Percentiles rank a stretch among this genome's conserved stretches.
phyloP scores from a whole-genome alignment of 768 basidiomycete species.

The Dentipellis fragilis region DNA sequence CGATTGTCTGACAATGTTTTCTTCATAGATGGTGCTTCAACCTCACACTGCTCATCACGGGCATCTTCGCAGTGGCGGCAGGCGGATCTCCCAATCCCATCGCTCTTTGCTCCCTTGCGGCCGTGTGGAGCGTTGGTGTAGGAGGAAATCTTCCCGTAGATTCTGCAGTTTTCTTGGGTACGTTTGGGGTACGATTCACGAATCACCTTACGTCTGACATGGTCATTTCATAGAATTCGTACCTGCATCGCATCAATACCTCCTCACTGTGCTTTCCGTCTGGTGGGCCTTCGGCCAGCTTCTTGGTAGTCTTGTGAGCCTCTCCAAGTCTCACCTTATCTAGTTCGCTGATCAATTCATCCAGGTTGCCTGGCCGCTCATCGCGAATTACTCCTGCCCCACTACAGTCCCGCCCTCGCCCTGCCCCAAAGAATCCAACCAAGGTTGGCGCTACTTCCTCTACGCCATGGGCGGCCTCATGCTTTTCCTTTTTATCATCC shows the following conservation, averaged over 20 bases:
- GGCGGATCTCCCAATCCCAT: conserved; percentile 47
- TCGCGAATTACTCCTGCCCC: conserved; percentile 58
- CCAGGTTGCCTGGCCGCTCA: conserved; percentile 63
- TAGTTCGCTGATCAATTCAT: background rate
- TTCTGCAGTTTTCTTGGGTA: conserved; percentile 66
- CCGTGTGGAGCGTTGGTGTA: conserved; percentile 57
- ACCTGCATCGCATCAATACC: conserved; percentile 64
- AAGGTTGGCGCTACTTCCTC: conserved; percentile 74
- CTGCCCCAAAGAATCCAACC: conserved; percentile 42
- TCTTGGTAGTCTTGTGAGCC: conserved; percentile 37
- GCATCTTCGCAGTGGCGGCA: conserved; percentile 53
- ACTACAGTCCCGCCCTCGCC: conserved; percentile 18
- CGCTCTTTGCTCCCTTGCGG: conserved; percentile 40
- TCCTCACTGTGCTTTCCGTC: conserved; percentile 63
- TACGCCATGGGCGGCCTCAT: conserved; percentile 65
- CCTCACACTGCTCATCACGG: conserved; percentile 57
- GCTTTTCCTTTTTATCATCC: conserved; percentile 48
- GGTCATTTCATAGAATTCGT: conserved; percentile 43
- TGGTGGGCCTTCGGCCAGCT: conserved; percentile 80
- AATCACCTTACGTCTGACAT: background rate
- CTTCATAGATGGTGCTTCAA: conserved; percentile 52
- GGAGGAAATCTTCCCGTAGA: conserved; percentile 72
- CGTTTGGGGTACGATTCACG: conserved; percentile 6
- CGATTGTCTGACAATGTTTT: too few species aligned
- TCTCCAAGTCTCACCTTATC: background rate